These are phyloP conservation scores for Hypericum androsaemum DNA, from an alignment of 345 rosid species.

Conservation along the genomic window DNA sequence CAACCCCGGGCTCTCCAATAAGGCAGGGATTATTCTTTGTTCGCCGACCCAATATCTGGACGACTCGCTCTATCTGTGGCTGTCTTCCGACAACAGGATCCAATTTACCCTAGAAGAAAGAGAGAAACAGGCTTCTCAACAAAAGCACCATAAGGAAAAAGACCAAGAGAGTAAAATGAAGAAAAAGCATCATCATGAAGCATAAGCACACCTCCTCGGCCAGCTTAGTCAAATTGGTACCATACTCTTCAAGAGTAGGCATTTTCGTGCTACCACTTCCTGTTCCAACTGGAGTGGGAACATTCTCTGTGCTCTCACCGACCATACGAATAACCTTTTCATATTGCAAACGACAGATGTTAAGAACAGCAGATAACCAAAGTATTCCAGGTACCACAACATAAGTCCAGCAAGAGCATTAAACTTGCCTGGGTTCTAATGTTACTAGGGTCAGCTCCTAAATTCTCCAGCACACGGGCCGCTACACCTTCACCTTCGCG, in stretches of 20 bases:
- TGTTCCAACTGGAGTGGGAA: constrained; percentile 73
- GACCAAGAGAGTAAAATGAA: neutral
- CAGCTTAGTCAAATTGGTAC: constrained; percentile 89
- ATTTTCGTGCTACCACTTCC: constrained; percentile 70
- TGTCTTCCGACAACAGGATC: constrained; percentile 99
- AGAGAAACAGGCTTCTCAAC: neutral
- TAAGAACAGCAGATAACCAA: neutral
- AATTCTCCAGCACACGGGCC: constrained; percentile 92
- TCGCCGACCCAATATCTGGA: constrained; percentile 91
- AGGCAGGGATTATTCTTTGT: constrained; percentile 98
- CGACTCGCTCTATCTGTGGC: constrained; percentile 85
- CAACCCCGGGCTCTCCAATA: constrained; percentile 99
- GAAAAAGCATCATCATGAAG: neutral
- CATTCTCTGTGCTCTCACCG: constrained; percentile 80
- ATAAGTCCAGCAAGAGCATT: constrained; percentile 2
- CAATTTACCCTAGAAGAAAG: constrained; percentile 63
- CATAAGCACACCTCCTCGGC: constrained; percentile 73
- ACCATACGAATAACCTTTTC: constrained; percentile 94
- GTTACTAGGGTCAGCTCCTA: constrained; percentile 84
- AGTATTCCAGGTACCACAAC: neutral
- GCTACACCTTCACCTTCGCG: constrained; percentile 99
- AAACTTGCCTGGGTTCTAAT: constrained; percentile 81
- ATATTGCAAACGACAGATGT: neutral
- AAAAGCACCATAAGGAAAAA: neutral
- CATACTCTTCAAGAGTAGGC: constrained; percentile 99